Evolutionary conservation across 1,284 basidiomycete species (phyloP).

Genomic region (Rhodotorula sp.): DNA sequence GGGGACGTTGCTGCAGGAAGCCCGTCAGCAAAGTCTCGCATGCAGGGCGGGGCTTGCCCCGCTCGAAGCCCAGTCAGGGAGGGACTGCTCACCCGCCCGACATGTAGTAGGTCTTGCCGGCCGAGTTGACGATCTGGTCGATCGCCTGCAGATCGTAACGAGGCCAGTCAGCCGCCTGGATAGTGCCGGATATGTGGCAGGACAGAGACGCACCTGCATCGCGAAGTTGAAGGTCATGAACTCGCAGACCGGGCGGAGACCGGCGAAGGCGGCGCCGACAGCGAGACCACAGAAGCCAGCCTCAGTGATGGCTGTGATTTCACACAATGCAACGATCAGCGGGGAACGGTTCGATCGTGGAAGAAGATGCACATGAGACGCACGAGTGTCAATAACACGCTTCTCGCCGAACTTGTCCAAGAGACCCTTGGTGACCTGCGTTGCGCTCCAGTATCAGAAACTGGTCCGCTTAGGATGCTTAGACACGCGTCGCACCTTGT

Average conservation of each 20-base stretch:
- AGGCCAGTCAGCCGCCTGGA: neutral
- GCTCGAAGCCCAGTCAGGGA: no score
- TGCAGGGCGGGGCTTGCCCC: neutral
- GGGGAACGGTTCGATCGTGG: no score
- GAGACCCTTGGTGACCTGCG: slow-evolving; percentile 83
- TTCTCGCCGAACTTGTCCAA: slow-evolving; percentile 99
- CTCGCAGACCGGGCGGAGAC: slow-evolving; percentile 96
- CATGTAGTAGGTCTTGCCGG: slow-evolving; percentile 99
- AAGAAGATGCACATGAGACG: slow-evolving; percentile 7
- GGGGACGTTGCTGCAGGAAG: slow-evolving; percentile 53
- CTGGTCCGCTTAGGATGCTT: neutral
- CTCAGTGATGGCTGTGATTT: slow-evolving; percentile 57
- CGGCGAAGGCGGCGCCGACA: slow-evolving; percentile 89
- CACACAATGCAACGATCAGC: neutral
- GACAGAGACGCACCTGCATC: slow-evolving; percentile 62
- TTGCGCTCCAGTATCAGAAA: slow-evolving; percentile 52
- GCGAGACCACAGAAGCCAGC: slow-evolving; percentile 98
- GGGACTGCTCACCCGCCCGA: slow-evolving; percentile 82
- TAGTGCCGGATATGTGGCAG: no score
- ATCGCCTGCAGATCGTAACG: slow-evolving; percentile 66
- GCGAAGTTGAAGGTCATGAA: slow-evolving; percentile 98
- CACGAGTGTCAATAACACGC: slow-evolving; percentile 80
- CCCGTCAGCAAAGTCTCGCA: neutral
- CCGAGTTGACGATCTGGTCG: slow-evolving; percentile 99
- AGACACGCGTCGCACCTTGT: slow-evolving; percentile 72